Base-by-base conservation (phyloP, 495 filamentous ascomycete species). In the Chaetomium tenue region DNA sequence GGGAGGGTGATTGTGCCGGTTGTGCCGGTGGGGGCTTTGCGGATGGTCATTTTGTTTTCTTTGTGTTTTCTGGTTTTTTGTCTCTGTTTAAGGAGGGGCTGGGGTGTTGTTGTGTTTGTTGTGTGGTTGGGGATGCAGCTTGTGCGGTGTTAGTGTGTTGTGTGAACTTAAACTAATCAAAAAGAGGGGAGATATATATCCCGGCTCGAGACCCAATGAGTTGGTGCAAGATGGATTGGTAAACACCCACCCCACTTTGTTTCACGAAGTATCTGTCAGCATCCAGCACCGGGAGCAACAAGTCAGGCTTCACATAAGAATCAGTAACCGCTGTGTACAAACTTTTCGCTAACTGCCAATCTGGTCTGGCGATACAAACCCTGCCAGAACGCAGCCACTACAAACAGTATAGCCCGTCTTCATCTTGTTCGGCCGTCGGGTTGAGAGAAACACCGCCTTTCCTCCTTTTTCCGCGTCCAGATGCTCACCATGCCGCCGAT, bases 31-130 rank as follows among this genome's bases (percentile, higher is more conserved):
- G 30, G 25, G 53, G 40, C 1, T 48, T 60, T 50, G 57, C 42
- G 58, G 58, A 62, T 63, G 33, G 60, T 39, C 54, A 64, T 64
- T 23, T 53, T 64, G 2, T 26, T 58, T 30, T 25, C 12, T 58
- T 37, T 37, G 25, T 57, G 30, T 9, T 62, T 42, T 22, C 15
- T 63, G 13, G 2, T 22, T 42, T 22, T 28, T 22, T 1, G 28
- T 48, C 2, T 48, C n/a, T 13, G 28, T 30, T 59, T 13, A 15
- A n/a, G 23, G 48, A 30, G 2, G 48, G 22, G 22, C 0, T 13
- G 48, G n/a, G 11, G 13, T 18, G 5, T 5, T 4, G 13, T 44
- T 44, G 40, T 37, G n/a, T 37, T 37, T 37, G 33, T 37, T 37
- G 33, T 1, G 33, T 37, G 33, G 33, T 37, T 37, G 9, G 8